phyloP scores from a whole-genome alignment of 768 basidiomycete species.

The Pholiota microspora region DNA sequence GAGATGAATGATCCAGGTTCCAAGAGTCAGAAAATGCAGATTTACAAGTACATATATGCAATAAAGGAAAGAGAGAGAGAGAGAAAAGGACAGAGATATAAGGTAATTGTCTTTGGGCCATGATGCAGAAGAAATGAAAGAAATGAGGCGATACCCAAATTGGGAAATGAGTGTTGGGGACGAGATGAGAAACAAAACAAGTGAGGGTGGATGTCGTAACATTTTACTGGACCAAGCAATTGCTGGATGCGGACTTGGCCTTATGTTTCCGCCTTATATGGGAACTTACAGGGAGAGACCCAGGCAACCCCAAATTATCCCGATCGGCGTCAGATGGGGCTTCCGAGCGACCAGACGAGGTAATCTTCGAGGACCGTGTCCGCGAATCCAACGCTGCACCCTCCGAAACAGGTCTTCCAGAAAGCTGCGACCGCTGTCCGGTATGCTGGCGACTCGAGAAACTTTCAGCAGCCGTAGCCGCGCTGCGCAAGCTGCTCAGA shows the following conservation, averaged over 20 bases:
- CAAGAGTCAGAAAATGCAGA: conserved; percentile 10
- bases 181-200: conserved; percentile 9
- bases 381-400: background rate
- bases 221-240: conserved; percentile 48
- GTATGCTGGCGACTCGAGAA: conserved; percentile 31
- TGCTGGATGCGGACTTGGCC: conserved; percentile 35
- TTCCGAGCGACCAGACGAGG: conserved; percentile 3
- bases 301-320: conserved; percentile 25
- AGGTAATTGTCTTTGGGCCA: conserved; percentile 1
- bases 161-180: conserved; percentile 9
- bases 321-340: conserved; percentile 8
- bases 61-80: background rate
- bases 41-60: conserved; percentile 17
- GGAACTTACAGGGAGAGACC: conserved; percentile 31
- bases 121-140: conserved; percentile 1
- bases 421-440: conserved; percentile 15
- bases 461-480: conserved; percentile 48
- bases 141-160: background rate
- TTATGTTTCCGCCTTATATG: conserved; percentile 36
- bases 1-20: conserved; percentile 5
- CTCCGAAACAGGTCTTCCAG: conserved; percentile 4
- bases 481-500: conserved; percentile 59
- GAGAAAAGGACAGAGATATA: background rate
- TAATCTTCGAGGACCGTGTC: conserved; percentile 6
- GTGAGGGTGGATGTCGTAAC: conserved; percentile 2